Evolutionary conservation across 495 filamentous ascomycete species (phyloP).

Genomic region (Aspergillus egyptiacus): DNA sequence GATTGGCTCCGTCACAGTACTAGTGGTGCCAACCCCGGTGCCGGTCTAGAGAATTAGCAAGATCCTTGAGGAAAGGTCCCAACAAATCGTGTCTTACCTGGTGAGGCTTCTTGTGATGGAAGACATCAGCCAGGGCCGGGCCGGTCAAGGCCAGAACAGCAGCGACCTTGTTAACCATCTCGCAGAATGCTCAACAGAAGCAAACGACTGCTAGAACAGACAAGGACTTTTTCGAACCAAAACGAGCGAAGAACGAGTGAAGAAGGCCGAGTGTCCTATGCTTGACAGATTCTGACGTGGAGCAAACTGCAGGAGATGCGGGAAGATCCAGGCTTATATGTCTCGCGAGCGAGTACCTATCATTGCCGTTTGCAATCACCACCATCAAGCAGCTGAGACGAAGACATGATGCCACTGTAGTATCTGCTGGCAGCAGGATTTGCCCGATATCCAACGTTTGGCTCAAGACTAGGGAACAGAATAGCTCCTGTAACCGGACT

Average conservation of each 20-base stretch:
- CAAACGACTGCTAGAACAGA: not conserved
- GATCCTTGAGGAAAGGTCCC: not conserved
- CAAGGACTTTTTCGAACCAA: constrained; percentile 21
- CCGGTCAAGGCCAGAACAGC: constrained; percentile 38
- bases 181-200: constrained; percentile 21
- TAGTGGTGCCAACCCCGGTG: not conserved
- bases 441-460: constrained; percentile 1
- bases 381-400: constrained; percentile 2
- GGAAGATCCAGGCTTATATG: constrained; percentile 28
- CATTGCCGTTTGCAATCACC: constrained; percentile 14
- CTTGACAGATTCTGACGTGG: constrained; percentile 10
- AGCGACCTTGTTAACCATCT: constrained; percentile 38
- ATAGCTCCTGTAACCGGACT: no score
- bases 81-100: constrained; percentile 1
- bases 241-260: constrained; percentile 37
- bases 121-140: constrained; percentile 39
- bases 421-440: constrained; percentile 18
- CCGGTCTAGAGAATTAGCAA: not conserved
- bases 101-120: constrained; percentile 17
- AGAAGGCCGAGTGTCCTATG: constrained; percentile 24
- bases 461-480: constrained; percentile 16
- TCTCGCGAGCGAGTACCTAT: constrained; percentile 9
- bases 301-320: constrained; percentile 11
- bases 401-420: constrained; percentile 26
- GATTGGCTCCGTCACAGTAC: constrained; percentile 13